Percentiles rank a stretch among this genome's conserved stretches.
phyloP scores from a whole-genome alignment of 2,329 filamentous ascomycete genomes.

The Orbilia javanica region DNA sequence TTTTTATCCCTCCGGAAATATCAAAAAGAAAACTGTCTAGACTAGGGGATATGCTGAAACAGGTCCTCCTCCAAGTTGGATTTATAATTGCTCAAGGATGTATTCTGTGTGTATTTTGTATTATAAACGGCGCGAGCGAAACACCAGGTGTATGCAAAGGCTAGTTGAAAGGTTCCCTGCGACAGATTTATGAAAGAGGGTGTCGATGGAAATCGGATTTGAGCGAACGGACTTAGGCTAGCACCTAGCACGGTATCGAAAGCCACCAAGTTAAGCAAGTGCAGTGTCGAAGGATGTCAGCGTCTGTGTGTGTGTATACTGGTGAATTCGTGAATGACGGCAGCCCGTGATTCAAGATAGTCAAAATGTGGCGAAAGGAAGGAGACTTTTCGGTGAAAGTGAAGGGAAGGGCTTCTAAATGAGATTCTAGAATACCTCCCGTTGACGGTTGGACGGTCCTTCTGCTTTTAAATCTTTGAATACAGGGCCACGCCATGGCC shows the following conservation, averaged over 20 bases:
- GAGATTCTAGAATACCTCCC: constrained; percentile 53
- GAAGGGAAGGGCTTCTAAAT: constrained; percentile 56
- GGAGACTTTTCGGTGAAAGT: constrained; percentile 33
- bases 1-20: constrained; percentile 21
- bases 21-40: constrained; percentile 2
- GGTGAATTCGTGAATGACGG: constrained; percentile 40
- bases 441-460: constrained; percentile 53
- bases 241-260: constrained; percentile 24
- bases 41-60: constrained; percentile 29
- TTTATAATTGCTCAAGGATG: too few relatives aligned
- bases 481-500: neutral
- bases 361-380: constrained; percentile 57
- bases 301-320: neutral
- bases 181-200: constrained; percentile 25
- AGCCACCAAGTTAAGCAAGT: constrained; percentile 34
- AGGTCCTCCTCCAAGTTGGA: constrained; percentile 1
- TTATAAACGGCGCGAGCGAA: constrained; percentile 30
- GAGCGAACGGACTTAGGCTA: constrained; percentile 26
- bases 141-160: constrained; percentile 11
- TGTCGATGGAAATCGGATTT: constrained; percentile 26
- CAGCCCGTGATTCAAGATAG: constrained; percentile 40
- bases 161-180: neutral
- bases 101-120: neutral
- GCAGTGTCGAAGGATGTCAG: constrained; percentile 21
- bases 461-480: constrained; percentile 58